Evolutionary conservation across 2,329 filamentous ascomycete species (phyloP), one percentile per base, ranked within the genome.

Genomic region (Exophiala bonariae): DNA sequence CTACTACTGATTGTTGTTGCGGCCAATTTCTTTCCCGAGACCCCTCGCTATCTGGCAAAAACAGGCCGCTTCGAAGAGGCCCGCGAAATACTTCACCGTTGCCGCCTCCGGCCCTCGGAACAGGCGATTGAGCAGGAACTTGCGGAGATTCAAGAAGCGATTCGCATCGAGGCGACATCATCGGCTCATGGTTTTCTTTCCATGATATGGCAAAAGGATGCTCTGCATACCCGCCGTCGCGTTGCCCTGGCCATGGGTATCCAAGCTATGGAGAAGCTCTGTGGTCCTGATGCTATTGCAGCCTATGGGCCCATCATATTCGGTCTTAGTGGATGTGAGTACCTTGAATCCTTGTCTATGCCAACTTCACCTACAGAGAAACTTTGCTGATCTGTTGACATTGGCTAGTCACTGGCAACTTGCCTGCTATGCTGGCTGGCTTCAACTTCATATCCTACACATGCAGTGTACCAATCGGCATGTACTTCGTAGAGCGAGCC

Each of bases 1-100:
- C 80, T 79, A 20, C 10, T 83, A 6, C 72, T 83, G 50, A 80
- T 84, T 37, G 63, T 85, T 10, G 49, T 62, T 6, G 61, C 62
- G n/a, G 76, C 74, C 66, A 50, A 66, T 26, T 73, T 68, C 61
- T 62, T 76, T 2, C 75, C 74, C 0, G 75, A 78, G 53, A 71
- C 69, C 0, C 75, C 75, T 5, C 63, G 67, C 5, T 46, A 58
- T 37, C 43, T 62, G 7, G 56, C 56, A n/a, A 57, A 59, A 30
- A 59, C 49, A 28, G 57, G 57, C 3, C 42, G 56, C 18, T 31
- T 58, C 4, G 50, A 55, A 8, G 58, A 58, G 16, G 58, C 59
- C 13, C 48, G 56, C 3, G 46, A 44, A 13, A 37, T 57, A 8
- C 48, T 57, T 3, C 22, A 38, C 7, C 48, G 42, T 26, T 49